Conservation (phyloP, 805 yeast genomes). For the Pichia nanzhaoensis region DNA sequence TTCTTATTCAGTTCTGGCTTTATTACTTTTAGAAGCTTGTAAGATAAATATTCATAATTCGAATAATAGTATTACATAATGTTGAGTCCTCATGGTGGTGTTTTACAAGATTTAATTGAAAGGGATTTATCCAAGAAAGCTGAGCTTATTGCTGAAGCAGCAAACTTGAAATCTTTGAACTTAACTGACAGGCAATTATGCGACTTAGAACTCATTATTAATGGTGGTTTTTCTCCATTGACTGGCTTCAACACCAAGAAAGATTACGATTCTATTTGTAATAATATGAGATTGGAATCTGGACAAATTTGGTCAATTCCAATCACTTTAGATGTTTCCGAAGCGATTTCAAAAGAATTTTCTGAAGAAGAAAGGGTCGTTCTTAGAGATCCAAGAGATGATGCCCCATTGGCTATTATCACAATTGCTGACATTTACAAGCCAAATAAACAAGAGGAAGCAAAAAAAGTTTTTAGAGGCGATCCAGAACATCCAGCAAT, state of each 20-base stretch:
- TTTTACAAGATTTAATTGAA: conserved; percentile 72
- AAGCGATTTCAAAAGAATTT: conserved; percentile 40
- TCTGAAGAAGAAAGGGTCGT: conserved; percentile 57
- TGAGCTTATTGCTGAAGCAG: conserved; percentile 53
- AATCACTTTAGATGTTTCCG: conserved; percentile 74
- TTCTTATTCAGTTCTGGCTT: not conserved
- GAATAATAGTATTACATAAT: conserved; percentile 26
- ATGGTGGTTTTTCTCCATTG: conserved; percentile 91
- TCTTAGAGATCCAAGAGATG: conserved; percentile 77
- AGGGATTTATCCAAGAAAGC: conserved; percentile 65
- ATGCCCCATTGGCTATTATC: conserved; percentile 70
- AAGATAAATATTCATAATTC: not conserved
- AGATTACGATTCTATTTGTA: conserved; percentile 64
- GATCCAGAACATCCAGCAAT: conserved; percentile 97
- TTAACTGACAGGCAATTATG: conserved; percentile 87
- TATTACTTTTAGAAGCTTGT: not conserved
- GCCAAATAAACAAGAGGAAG: conserved; percentile 78
- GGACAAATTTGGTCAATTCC: conserved; percentile 92
- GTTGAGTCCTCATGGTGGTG: conserved; percentile 91
- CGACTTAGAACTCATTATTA: conserved; percentile 83
- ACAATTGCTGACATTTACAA: conserved; percentile 72
- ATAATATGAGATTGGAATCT: conserved; percentile 59
- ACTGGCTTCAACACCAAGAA: conserved; percentile 58
- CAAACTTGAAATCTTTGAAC: conserved; percentile 38
- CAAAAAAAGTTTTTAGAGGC: conserved; percentile 84